Conservation (phyloP, 2,329 filamentous ascomycete genomes). For the Claviceps sp. region DNA sequence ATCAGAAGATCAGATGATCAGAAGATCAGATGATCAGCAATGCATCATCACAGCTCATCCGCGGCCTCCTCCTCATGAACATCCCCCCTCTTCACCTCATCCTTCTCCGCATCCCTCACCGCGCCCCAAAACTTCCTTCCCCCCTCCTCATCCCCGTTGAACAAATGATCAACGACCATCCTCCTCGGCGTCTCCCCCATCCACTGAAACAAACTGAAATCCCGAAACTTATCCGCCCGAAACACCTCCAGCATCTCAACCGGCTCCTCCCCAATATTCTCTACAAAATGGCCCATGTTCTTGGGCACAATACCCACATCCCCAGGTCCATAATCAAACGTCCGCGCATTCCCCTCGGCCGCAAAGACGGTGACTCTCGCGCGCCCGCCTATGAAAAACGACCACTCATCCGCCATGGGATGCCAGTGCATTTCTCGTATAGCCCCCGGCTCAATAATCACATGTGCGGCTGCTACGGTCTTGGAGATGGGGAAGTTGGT, state of each 20-base stretch:
- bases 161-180: constrained; percentile 53
- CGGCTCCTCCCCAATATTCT: constrained; percentile 66
- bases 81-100: constrained; percentile 25
- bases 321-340: constrained; percentile 62
- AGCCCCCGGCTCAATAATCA: constrained; percentile 57
- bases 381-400: constrained; percentile 60
- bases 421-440: constrained; percentile 78
- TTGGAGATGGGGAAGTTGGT: constrained; percentile 61
- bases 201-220: constrained; percentile 65
- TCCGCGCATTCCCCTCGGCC: constrained; percentile 53
- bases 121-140: constrained; percentile 49
- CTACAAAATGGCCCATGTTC: constrained; percentile 71
- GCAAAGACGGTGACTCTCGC: constrained; percentile 65
- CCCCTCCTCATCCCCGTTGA: constrained; percentile 45
- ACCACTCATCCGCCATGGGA: constrained; percentile 67
- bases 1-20: too few species aligned
- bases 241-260: constrained; percentile 68
- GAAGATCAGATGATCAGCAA: too few species aligned
- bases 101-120: constrained; percentile 48
- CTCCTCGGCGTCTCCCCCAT: constrained; percentile 57
- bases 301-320: constrained; percentile 66
- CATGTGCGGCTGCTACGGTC: constrained; percentile 58
- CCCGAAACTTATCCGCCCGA: constrained; percentile 54
- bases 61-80: too few species aligned
- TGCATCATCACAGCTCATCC: too few species aligned